These are phyloP conservation scores for Boletus smithii DNA, from an alignment of 1,284 basidiomycete genomes.

Conservation along the genomic window DNA sequence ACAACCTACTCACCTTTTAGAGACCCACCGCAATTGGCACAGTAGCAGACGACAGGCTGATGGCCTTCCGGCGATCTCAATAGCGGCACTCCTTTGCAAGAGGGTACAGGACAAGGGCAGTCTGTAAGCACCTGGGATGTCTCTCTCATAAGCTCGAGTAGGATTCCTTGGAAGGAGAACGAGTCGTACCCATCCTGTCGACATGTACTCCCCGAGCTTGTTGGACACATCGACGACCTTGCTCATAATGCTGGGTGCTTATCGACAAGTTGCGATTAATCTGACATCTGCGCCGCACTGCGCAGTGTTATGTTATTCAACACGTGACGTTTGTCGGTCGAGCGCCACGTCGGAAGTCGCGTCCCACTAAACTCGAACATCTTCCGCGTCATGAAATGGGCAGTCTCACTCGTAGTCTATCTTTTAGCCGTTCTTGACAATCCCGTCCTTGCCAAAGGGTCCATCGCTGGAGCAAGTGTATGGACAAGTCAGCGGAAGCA, in stretches of 20 bases:
- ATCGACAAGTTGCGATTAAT: neutral
- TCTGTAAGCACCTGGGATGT: slow-evolving; percentile 61
- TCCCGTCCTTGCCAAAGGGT: slow-evolving; percentile 37
- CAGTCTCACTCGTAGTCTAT: slow-evolving; percentile 48
- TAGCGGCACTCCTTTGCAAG: slow-evolving; percentile 58
- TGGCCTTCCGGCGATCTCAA: slow-evolving; percentile 60
- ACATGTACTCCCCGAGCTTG: slow-evolving; percentile 65
- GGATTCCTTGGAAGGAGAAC: neutral
- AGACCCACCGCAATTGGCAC: slow-evolving; percentile 56
- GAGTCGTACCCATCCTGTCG: slow-evolving; percentile 68
- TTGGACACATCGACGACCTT: slow-evolving; percentile 54
- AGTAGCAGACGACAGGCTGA: slow-evolving; percentile 49
- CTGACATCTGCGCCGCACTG: too few species aligned
- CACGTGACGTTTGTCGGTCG: slow-evolving; percentile 33
- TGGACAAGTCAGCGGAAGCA: slow-evolving; percentile 64
- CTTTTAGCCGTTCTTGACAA: slow-evolving; percentile 47
- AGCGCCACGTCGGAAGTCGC: slow-evolving; percentile 25
- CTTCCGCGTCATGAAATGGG: slow-evolving; percentile 59
- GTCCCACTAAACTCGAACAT: slow-evolving; percentile 34
- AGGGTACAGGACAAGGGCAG: slow-evolving; percentile 50
- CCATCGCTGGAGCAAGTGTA: slow-evolving; percentile 33
- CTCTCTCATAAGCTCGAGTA: slow-evolving; percentile 14
- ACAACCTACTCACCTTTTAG: slow-evolving; percentile 32
- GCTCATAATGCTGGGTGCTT: slow-evolving; percentile 40
- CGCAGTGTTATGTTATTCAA: slow-evolving; percentile 2